A percentile compares a stretch with the other conserved stretches of the same genome.
phyloP scores from a whole-genome alignment of 2,329 filamentous ascomycete genomes.

The Leptographium wingfieldii region DNA sequence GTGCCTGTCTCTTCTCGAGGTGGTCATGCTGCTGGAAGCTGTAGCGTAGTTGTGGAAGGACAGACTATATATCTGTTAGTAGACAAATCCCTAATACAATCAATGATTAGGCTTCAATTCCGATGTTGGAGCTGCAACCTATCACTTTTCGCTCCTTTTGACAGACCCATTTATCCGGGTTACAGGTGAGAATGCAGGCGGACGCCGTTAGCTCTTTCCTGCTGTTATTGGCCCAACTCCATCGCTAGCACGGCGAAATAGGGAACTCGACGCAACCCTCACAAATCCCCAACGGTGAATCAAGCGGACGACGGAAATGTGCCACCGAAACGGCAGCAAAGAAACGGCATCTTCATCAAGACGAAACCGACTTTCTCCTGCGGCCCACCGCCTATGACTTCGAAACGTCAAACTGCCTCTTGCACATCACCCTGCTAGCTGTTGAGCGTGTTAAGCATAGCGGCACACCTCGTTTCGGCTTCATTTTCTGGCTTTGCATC shows the following conservation, averaged over 20 bases:
- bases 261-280: not conserved
- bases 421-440: not conserved
- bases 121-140: not conserved
- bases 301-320: not conserved
- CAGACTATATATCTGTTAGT: not conserved
- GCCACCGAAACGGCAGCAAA: not conserved
- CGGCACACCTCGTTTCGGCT: not conserved
- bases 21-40: too few relatives aligned
- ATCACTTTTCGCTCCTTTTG: not conserved
- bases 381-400: not conserved
- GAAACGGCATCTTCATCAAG: not conserved
- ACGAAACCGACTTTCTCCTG: not conserved
- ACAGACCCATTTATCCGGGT: not conserved
- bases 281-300: not conserved
- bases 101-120: not conserved
- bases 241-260: not conserved
- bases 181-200: not conserved
- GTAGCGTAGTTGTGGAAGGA: not conserved
- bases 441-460: not conserved
- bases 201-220: not conserved
- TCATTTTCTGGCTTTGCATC: not conserved
- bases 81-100: not conserved
- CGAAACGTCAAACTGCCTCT: not conserved
- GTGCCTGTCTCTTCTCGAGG: not conserved
- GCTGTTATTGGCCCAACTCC: not conserved